Percentiles rank a stretch among this genome's conserved stretches.
Conservation (phyloP, 805 yeast species). For the Candida broadrunensis region DNA sequence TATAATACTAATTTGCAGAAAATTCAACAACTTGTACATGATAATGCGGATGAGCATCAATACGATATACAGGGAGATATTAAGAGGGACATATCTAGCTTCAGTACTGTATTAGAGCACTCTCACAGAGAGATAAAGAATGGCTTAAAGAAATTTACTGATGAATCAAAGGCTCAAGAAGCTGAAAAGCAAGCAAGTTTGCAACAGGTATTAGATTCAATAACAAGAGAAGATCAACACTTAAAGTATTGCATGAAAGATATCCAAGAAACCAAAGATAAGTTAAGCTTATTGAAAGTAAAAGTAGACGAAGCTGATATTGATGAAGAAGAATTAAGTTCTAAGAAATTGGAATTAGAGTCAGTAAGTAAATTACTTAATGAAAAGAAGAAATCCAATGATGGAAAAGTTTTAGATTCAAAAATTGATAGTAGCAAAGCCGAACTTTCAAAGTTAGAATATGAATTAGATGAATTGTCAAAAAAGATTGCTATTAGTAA, state of each 20-base stretch:
- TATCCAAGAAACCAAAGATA: conserved; percentile 26
- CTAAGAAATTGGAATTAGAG: conserved; percentile 42
- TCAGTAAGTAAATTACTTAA: conserved; percentile 33
- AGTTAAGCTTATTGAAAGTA: conserved; percentile 34
- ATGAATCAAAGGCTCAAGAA: conserved; percentile 7
- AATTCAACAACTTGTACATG: conserved; percentile 2
- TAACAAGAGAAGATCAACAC: conserved; percentile 43
- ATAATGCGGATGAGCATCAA: conserved; percentile 1
- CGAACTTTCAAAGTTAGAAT: conserved; percentile 27
- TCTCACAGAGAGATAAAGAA: background rate
- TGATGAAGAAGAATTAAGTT: conserved; percentile 41
- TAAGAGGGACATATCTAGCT: background rate
- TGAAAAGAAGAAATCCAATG: conserved; percentile 12
- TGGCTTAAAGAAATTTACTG: conserved; percentile 3
- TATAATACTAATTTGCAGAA: conserved; percentile 27
- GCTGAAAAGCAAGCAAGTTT: conserved; percentile 8
- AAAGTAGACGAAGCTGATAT: conserved; percentile 38
- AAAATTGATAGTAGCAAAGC: conserved; percentile 37
- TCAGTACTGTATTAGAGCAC: conserved; percentile 4
- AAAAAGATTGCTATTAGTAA: conserved; percentile 49
- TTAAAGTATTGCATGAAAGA: conserved; percentile 41
- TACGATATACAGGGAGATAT: background rate
- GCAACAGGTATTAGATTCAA: conserved; percentile 15
- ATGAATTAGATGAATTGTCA: conserved; percentile 49
- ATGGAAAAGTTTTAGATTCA: conserved; percentile 9